Evolutionary conservation across 805 yeast species (phyloP), one percentile per base, ranked within the genome.

Genomic region (Wickerhamiella azymoides): DNA sequence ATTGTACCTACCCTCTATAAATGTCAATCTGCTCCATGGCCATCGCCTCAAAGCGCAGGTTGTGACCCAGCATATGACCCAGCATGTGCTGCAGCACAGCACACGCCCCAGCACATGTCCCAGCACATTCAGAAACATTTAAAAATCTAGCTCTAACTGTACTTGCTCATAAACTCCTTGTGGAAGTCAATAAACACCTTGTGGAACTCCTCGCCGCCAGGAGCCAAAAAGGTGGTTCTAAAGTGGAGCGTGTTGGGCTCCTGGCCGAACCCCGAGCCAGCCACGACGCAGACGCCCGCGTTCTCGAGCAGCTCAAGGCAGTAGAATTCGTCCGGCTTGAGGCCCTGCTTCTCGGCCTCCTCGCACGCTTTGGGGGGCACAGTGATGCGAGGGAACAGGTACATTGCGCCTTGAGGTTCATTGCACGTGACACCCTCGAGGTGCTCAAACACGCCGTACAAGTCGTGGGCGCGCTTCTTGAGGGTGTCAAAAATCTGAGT

Each of bases 231-330:
- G 0, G 99, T 92, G 1, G 98, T 92, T 71, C 99, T 79, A 56
- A 92, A 73, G 61, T 92, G 99, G 67, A 72, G 81, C 3, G 96
- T 86, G 17, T 85, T 94, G 40, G 78, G 79, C 40, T 71, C 80
- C 66, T 92, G 98, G 27, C 97, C 96, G 57, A 92, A 92, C 0
- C 99, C 99, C 28, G 85, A 77, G 36, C 98, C 99, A 26, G 99
- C 97, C 51, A 92, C 94, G 38, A 94, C 84, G 65, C 99, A 92
- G 50, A 92, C 85, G 55, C 99, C 99, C 6, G 98, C 86, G 40
- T 67, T 63, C 52, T 89, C 89, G 53, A 92, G 71, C 49, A 92
- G 69, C 54, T 80, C 80, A 60, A 80, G 70, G 63, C 96, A 88
- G 68, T 92, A 92, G 52, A 82, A 76, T 61, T 83, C 96, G 62